Percentiles rank a stretch among this genome's conserved stretches.
These are phyloP conservation scores for Tricholoma terreum DNA, from an alignment of 768 basidiomycete species.

Conservation along the genomic window DNA sequence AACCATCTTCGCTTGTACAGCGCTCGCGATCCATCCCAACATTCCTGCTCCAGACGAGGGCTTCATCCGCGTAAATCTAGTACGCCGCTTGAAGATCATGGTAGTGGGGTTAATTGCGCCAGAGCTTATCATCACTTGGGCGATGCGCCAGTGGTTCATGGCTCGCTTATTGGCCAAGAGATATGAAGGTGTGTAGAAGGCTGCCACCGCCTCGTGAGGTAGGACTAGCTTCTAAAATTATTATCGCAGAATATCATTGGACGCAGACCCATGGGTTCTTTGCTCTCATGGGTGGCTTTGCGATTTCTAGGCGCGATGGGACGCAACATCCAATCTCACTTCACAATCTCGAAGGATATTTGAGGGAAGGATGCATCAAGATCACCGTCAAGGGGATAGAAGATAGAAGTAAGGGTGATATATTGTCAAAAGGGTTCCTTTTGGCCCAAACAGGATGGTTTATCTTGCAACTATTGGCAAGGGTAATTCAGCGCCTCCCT, in stretches of 20 bases:
- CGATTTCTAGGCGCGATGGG: not conserved
- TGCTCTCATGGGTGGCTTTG: not conserved
- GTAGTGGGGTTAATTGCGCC: not conserved
- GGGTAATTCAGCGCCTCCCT: not conserved
- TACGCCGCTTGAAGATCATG: not conserved
- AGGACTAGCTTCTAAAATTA: not conserved
- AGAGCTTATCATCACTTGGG: conserved; percentile 1
- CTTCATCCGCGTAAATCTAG: no score
- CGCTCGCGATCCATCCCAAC: conserved; percentile 24
- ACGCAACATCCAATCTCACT: not conserved
- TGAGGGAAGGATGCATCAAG: not conserved
- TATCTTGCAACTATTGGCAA: not conserved
- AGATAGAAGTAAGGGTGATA: not conserved
- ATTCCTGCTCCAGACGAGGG: conserved; percentile 9
- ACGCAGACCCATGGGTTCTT: not conserved
- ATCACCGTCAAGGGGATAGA: not conserved
- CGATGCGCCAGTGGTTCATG: not conserved
- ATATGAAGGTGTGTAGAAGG: not conserved
- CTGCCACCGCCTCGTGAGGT: not conserved
- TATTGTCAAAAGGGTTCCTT: not conserved
- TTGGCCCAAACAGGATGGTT: not conserved
- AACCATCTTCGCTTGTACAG: conserved; percentile 23
- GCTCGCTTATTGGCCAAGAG: not conserved
- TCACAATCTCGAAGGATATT: not conserved
- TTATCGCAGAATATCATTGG: not conserved